These are phyloP conservation scores for Pseudogymnoascus verrucosus DNA, from an alignment of 2,329 filamentous ascomycete species.

Conservation along the genomic window DNA sequence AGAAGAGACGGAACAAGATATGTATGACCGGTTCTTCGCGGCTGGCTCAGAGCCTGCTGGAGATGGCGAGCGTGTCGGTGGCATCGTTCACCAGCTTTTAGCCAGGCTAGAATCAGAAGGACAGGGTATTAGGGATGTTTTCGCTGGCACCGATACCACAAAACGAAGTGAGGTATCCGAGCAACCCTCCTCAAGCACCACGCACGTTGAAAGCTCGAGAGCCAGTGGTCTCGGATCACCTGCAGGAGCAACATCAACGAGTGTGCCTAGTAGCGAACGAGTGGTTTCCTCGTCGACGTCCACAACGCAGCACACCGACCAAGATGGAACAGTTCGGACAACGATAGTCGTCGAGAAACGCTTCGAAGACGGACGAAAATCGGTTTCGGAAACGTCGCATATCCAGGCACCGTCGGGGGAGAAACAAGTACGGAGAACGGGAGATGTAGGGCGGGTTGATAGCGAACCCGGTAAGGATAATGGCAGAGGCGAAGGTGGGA, in stretches of 20 bases:
- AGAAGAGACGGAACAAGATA: conserved; percentile 17
- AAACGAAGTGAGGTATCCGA: neutral
- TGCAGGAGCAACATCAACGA: neutral
- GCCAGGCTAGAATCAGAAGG: neutral
- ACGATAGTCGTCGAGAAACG: conserved; percentile 21
- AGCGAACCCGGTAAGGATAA: neutral
- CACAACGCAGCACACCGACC: conserved; percentile 17
- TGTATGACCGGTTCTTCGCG: conserved; percentile 22
- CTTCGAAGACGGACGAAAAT: conserved; percentile 22
- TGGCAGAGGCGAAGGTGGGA: conserved; percentile 7
- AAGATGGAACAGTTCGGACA: conserved; percentile 23
- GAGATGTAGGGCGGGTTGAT: neutral
- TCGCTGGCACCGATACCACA: neutral
- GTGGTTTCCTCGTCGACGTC: conserved; percentile 21
- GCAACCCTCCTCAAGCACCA: neutral
- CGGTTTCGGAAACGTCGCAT: conserved; percentile 19
- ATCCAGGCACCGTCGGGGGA: conserved; percentile 11
- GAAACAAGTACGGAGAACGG: neutral
- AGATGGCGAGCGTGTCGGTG: neutral
- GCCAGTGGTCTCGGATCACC: neutral
- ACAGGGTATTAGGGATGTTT: neutral
- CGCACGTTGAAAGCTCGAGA: neutral
- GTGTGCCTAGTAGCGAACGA: conserved; percentile 11
- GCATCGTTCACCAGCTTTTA: neutral
- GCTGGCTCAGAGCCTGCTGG: neutral